Conservation (phyloP, 1,139 yeast species). For the Starmera stellimalicola region DNA sequence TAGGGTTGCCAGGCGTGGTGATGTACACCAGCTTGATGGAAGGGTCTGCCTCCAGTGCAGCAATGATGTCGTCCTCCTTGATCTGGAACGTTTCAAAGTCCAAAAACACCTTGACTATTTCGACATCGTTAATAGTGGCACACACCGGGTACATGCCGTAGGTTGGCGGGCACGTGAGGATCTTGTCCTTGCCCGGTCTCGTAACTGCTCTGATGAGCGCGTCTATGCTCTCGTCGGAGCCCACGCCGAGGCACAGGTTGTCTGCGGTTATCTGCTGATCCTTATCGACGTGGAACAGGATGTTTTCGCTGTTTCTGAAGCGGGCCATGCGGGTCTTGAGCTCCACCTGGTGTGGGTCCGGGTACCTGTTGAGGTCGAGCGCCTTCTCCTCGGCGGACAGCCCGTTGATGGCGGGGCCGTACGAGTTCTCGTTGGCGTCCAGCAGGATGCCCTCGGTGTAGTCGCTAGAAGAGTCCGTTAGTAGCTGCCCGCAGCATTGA, state of each 20-base stretch:
- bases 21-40: slow-evolving; percentile 65
- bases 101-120: slow-evolving; percentile 62
- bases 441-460: slow-evolving; percentile 76
- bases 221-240: slow-evolving; percentile 95
- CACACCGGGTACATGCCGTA: slow-evolving; percentile 95
- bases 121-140: slow-evolving; percentile 83
- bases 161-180: slow-evolving; percentile 88
- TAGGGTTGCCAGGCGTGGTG: slow-evolving; percentile 99
- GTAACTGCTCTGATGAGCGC: slow-evolving; percentile 79
- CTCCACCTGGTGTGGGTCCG: slow-evolving; percentile 90
- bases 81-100: slow-evolving; percentile 56
- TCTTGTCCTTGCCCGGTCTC: slow-evolving; percentile 70
- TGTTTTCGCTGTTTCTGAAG: slow-evolving; percentile 49
- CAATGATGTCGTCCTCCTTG: slow-evolving; percentile 45
- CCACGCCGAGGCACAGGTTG: slow-evolving; percentile 89
- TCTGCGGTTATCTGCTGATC: slow-evolving; percentile 37
- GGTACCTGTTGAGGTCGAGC: slow-evolving; percentile 72
- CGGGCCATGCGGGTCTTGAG: slow-evolving; percentile 64
- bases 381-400: slow-evolving; percentile 26
- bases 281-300: slow-evolving; percentile 5
- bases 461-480: slow-evolving; percentile 29
- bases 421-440: slow-evolving; percentile 95
- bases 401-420: slow-evolving; percentile 65
- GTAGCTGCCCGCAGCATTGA: slow-evolving; percentile 1
- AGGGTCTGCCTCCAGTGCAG: slow-evolving; percentile 45